These are phyloP conservation scores for Wilhelminamyces savonicus DNA, from an alignment of 805 yeast species.

Conservation along the genomic window DNA sequence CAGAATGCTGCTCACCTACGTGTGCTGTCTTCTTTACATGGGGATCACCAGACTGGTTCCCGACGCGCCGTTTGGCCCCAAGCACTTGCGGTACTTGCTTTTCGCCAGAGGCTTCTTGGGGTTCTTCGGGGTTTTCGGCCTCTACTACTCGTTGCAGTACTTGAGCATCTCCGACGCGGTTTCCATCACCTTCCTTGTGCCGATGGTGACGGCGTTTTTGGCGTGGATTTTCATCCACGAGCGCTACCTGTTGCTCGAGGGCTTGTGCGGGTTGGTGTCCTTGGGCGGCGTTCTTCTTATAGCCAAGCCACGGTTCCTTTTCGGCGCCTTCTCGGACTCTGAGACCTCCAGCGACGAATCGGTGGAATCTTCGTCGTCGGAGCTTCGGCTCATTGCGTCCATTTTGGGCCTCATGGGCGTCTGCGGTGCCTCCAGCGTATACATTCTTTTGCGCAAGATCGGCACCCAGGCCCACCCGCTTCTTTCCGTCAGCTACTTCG, in stretches of 20 bases:
- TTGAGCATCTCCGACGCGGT: conserved; percentile 77
- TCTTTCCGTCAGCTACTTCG: conserved; percentile 70
- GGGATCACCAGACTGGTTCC: conserved; percentile 40
- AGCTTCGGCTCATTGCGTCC: conserved; percentile 56
- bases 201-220: conserved; percentile 67
- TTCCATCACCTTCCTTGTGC: conserved; percentile 71
- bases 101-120: conserved; percentile 66
- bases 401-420: conserved; percentile 61
- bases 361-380: conserved; percentile 47
- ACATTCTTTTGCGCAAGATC: conserved; percentile 64
- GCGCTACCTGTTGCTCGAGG: conserved; percentile 59
- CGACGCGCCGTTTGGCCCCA: conserved; percentile 68
- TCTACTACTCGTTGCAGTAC: conserved; percentile 69
- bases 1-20: conserved; percentile 69
- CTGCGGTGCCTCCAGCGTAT: conserved; percentile 62
- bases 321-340: conserved; percentile 37
- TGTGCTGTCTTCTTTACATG: conserved; percentile 55
- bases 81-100: conserved; percentile 46
- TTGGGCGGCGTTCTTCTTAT: conserved; percentile 72
- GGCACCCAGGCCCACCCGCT: conserved; percentile 79
- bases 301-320: conserved; percentile 72
- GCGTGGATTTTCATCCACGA: conserved; percentile 69
- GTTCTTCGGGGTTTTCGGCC: conserved; percentile 66
- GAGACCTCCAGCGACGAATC: conserved; percentile 27
- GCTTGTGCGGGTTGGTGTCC: conserved; percentile 60